A percentile compares a stretch with the other conserved stretches of the same genome.
Conservation (phyloP, 2,329 filamentous ascomycete species). For the Aaosphaeria arxii region DNA sequence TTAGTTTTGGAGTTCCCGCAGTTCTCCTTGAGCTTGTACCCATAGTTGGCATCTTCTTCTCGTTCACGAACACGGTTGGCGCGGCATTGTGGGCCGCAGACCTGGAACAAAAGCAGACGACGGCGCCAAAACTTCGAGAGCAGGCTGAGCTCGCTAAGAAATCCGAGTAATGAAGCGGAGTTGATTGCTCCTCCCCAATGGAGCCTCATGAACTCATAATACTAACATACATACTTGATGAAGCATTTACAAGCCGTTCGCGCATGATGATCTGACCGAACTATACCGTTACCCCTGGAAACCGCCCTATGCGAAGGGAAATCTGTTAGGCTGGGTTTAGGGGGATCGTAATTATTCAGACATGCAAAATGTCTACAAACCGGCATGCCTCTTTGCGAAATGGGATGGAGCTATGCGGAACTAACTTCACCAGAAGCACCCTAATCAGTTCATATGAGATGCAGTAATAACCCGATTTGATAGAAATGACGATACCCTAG, state of each 20-base stretch:
- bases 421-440: no score
- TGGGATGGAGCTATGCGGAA: no score
- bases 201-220: not conserved
- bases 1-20: slow-evolving; percentile 68
- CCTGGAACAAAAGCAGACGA: slow-evolving; percentile 55
- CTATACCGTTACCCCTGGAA: slow-evolving; percentile 31
- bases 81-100: slow-evolving; percentile 94
- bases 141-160: slow-evolving; percentile 34
- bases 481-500: no score
- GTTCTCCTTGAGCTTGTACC: slow-evolving; percentile 84
- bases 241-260: not conserved
- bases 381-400: no score
- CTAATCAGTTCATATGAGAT: no score
- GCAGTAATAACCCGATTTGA: no score
- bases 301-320: slow-evolving; percentile 30
- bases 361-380: no score
- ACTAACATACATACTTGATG: not conserved
- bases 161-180: slow-evolving; percentile 28
- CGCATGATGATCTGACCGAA: no score
- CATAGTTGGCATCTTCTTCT: slow-evolving; percentile 76
- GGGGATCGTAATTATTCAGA: not conserved
- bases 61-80: slow-evolving; percentile 88
- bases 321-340: slow-evolving; percentile 26
- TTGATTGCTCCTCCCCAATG: no score
- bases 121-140: slow-evolving; percentile 33